Percentiles rank a stretch among this genome's conserved stretches.
phyloP scores from a whole-genome alignment of 2,329 filamentous ascomycete species.

The Tolypocladium cylindrosporum region DNA sequence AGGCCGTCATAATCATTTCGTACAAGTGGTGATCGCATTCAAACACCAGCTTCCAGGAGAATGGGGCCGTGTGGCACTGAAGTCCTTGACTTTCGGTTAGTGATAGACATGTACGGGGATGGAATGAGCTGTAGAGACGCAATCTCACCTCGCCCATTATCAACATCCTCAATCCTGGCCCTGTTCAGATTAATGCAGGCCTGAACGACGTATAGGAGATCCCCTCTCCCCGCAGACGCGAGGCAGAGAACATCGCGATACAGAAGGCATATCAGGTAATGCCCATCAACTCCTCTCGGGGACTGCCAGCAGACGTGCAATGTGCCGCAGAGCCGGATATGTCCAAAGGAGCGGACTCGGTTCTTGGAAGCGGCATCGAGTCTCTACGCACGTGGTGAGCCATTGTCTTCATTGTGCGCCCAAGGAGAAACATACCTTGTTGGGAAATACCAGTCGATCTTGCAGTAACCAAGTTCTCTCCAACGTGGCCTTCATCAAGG shows the following conservation, averaged over 20 bases:
- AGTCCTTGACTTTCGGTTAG: conserved; percentile 44
- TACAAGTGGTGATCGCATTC: conserved; percentile 66
- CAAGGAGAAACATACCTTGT: conserved; percentile 40
- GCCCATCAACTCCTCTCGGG: conserved; percentile 55
- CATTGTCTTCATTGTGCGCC: background rate
- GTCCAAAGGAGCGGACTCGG: conserved; percentile 70
- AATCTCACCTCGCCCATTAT: conserved; percentile 61
- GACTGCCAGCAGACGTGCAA: conserved; percentile 78
- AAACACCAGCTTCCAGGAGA: conserved; percentile 89
- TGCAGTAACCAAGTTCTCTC: conserved; percentile 81
- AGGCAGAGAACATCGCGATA: conserved; percentile 74
- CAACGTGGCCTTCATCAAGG: conserved; percentile 56
- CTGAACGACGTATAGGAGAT: conserved; percentile 60
- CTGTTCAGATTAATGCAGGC: conserved; percentile 62
- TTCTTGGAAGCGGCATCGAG: conserved; percentile 45
- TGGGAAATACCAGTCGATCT: conserved; percentile 65
- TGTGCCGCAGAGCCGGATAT: conserved; percentile 71
- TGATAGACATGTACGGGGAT: too few species aligned
- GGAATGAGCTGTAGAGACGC: background rate
- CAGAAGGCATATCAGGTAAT: conserved; percentile 78
- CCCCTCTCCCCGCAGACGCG: conserved; percentile 54
- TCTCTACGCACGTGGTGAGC: conserved; percentile 21
- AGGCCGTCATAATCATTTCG: conserved; percentile 81
- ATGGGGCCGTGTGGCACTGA: conserved; percentile 76
- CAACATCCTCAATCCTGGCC: conserved; percentile 57